phyloP scores from a whole-genome alignment of 208 protist genomes.

The Leptomonas seymouri region DNA sequence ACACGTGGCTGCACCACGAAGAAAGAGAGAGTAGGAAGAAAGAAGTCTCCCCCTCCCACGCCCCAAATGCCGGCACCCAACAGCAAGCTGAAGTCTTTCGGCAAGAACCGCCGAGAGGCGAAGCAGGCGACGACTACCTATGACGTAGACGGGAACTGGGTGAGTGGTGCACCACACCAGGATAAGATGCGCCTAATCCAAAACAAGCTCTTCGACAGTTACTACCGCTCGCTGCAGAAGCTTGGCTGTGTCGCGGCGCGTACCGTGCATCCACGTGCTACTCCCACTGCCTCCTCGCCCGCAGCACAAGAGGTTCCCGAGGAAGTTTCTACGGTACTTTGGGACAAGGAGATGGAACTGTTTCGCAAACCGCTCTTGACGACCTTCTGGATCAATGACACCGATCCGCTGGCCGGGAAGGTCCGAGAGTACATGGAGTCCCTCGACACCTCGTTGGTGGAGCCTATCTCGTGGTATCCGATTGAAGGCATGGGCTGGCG shows the following conservation, averaged over 20 bases:
- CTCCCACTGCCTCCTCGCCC: background rate
- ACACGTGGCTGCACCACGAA: background rate
- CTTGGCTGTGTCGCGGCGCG: constrained; percentile 38
- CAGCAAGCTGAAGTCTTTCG: constrained; percentile 71
- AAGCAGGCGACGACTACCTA: constrained; percentile 40
- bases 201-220: constrained; percentile 64
- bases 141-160: constrained; percentile 82
- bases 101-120: constrained; percentile 64
- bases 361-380: constrained; percentile 75
- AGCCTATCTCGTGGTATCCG: constrained; percentile 89
- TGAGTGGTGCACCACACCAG: constrained; percentile 47
- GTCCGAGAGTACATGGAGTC: constrained; percentile 62
- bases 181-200: constrained; percentile 50
- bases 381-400: constrained; percentile 89
- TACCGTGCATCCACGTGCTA: constrained; percentile 9
- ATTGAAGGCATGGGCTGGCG: constrained; percentile 79
- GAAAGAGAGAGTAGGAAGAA: background rate
- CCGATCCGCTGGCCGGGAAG: constrained; percentile 63
- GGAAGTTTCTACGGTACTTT: constrained; percentile 26
- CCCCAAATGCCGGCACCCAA: constrained; percentile 41
- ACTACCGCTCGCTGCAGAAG: constrained; percentile 76
- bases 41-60: background rate
- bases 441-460: constrained; percentile 45
- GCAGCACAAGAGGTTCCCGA: background rate
- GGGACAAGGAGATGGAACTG: constrained; percentile 64